These are phyloP conservation scores for Glarea lozoyensis DNA, from an alignment of 495 filamentous ascomycete species.

Conservation along the genomic window DNA sequence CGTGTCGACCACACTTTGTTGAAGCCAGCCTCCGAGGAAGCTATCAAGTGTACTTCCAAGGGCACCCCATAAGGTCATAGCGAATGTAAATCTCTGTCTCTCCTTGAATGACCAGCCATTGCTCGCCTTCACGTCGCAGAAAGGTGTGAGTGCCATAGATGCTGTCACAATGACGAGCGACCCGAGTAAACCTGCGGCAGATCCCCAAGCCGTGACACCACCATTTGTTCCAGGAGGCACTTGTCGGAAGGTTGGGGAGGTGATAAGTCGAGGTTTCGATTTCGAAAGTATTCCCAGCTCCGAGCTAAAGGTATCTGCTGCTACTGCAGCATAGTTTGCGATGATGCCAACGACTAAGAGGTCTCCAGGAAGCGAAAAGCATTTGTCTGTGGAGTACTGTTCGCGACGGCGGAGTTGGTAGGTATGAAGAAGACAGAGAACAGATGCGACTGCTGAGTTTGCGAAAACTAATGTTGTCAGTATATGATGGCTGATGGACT, in stretches of 20 bases:
- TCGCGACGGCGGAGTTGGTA: conserved; percentile 45
- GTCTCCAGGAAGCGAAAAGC: conserved; percentile 41
- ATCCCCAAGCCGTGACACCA: conserved; percentile 66
- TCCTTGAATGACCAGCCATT: conserved; percentile 37
- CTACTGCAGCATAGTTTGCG: conserved; percentile 80
- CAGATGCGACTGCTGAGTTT: conserved; percentile 71
- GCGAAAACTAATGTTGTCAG: conserved; percentile 51
- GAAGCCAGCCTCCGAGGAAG: conserved; percentile 73
- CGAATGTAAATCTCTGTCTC: conserved; percentile 45
- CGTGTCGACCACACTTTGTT: conserved; percentile 79
- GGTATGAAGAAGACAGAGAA: conserved; percentile 63
- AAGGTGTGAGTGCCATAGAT: conserved; percentile 57
- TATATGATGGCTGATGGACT: background rate
- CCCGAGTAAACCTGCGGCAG: conserved; percentile 66
- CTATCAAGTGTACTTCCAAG: conserved; percentile 80
- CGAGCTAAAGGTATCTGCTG: conserved; percentile 90
- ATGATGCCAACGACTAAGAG: conserved; percentile 50
- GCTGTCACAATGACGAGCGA: conserved; percentile 61
- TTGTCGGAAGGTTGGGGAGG: conserved; percentile 58
- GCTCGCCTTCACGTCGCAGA: conserved; percentile 43
- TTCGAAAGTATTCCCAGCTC: conserved; percentile 88
- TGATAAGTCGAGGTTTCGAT: conserved; percentile 73
- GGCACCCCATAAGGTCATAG: conserved; percentile 59
- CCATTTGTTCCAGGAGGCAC: conserved; percentile 92
- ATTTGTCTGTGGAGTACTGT: conserved; percentile 22